These are phyloP conservation scores for Lentinus tigrinus DNA, from an alignment of 768 basidiomycete genomes.

Conservation along the genomic window DNA sequence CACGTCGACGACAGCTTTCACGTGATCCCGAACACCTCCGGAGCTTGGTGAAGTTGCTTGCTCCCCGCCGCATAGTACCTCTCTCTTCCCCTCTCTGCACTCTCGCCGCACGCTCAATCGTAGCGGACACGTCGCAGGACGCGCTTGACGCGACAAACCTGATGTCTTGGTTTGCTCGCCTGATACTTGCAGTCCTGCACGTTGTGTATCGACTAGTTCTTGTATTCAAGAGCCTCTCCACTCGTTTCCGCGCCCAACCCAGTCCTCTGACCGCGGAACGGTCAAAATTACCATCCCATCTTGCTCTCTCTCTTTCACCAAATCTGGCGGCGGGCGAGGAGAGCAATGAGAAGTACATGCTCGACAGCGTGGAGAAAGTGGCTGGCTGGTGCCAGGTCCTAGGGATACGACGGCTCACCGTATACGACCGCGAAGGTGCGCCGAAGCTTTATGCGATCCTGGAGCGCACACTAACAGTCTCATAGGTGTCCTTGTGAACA, in stretches of 20 bases:
- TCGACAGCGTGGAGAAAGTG: slow-evolving; percentile 52
- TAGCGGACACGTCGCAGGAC: slow-evolving; percentile 8
- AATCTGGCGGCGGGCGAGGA: slow-evolving; percentile 31
- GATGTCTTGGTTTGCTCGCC: slow-evolving; percentile 49
- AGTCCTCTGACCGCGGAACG: slow-evolving; percentile 50
- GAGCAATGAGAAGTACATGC: slow-evolving; percentile 40
- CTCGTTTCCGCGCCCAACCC: slow-evolving; percentile 37
- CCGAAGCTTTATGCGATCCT: no score
- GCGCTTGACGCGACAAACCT: slow-evolving; percentile 10
- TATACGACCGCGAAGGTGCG: slow-evolving; percentile 74
- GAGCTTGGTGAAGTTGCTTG: background rate
- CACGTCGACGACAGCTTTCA: background rate
- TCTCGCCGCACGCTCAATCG: background rate
- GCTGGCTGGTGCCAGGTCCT: slow-evolving; percentile 61
- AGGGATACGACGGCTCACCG: slow-evolving; percentile 63
- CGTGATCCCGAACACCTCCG: background rate
- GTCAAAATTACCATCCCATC: slow-evolving; percentile 59
- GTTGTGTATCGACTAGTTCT: slow-evolving; percentile 49
- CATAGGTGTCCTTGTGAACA: slow-evolving; percentile 18
- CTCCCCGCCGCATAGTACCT: background rate
- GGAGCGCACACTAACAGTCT: no score
- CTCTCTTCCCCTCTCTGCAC: background rate
- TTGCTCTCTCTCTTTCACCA: slow-evolving; percentile 61
- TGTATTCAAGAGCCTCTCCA: slow-evolving; percentile 31
- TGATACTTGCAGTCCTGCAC: slow-evolving; percentile 58